Base-by-base conservation (phyloP, 495 filamentous ascomycete species). In the Chlorociboria aeruginascens region DNA sequence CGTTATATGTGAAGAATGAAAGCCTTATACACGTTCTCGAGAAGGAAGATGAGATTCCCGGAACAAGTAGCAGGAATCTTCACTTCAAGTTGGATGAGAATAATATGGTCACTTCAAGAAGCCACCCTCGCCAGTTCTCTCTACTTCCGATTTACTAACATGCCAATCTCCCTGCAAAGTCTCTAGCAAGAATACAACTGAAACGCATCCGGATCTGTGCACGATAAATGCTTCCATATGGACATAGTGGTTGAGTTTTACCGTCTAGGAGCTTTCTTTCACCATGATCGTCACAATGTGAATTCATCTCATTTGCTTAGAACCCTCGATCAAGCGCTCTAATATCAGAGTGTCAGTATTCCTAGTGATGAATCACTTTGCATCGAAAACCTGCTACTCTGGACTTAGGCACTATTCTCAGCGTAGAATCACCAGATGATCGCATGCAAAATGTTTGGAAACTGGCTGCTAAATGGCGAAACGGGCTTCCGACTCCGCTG, bases 311-410 rank as follows among this genome's bases (percentile, higher is more conserved):
- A 37, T 1, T 17, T 32, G 13, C 32, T 49, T 20, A 11, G n/a
- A 0, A 20, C 7, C 16, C 50, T 61, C 8, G 51, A 58, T 31
- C 25, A 32, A n/a, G 49, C 56, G 9, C 51, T 65, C 16, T 36
- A 48, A 45, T 60, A 57, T 49, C 54, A 61, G 33, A 45, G 48
- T 33, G 61, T 66, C 11, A 61, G 55, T 41, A 53, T 61, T 25
- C 43, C 61, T 3, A 57, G 59, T 4, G 63, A 65, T 49, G 63
- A 65, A 45, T 38, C 63, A 2, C 50, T 66, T 13, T 63, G 62
- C 50, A 62, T 63, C 39, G 59, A 54, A 13, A 62, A 59, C 9
- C 55, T 66, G 14, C 40, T 66, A 36, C 20, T 14, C 30, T 62
- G 2, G 20, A 50, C 16, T 32, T 62, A 6, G 14, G 45, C 1